A percentile compares a stretch with the other conserved stretches of the same genome.
Evolutionary conservation across 2,329 filamentous ascomycete genomes (phyloP).

Genomic region (Trichoderma polysporum): DNA sequence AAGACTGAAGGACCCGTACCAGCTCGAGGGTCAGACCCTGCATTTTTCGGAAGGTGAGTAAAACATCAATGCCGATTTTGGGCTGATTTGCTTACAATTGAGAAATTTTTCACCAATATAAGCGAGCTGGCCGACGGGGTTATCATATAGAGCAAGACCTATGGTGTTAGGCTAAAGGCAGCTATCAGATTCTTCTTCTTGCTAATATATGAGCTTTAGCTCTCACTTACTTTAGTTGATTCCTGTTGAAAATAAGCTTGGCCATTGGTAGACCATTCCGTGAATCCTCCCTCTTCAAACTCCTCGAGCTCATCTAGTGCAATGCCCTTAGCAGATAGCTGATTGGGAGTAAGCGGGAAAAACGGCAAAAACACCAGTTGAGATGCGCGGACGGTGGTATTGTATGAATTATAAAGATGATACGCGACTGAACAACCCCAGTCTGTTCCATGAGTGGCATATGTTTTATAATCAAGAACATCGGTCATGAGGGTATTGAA

Average conservation of each 20-base stretch:
- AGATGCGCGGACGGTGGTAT: constrained; percentile 18
- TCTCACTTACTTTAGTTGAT: constrained; percentile 14
- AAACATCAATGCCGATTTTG: not conserved
- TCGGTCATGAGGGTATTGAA: constrained; percentile 40
- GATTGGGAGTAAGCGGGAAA: not conserved
- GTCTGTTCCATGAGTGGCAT: constrained; percentile 25
- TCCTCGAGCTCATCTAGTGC: constrained; percentile 15
- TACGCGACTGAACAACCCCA: constrained; percentile 22
- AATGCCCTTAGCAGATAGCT: constrained; percentile 20
- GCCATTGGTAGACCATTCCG: constrained; percentile 11
- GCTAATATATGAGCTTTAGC: not conserved
- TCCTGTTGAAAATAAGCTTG: constrained; percentile 24
- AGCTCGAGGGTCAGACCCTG: constrained; percentile 21
- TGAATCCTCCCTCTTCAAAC: constrained; percentile 1
- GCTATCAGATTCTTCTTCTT: not conserved
- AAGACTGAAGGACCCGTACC: constrained; percentile 25
- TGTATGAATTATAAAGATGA: constrained; percentile 22
- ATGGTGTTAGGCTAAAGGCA: constrained; percentile 41
- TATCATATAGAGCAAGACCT: constrained; percentile 42
- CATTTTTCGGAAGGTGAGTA: not conserved
- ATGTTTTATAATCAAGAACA: constrained; percentile 38
- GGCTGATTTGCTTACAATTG: constrained; percentile 20
- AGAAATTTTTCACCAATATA: constrained; percentile 44
- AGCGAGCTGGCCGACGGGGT: constrained; percentile 43
- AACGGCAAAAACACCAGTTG: constrained; percentile 25